Percentiles rank a stretch among this genome's conserved stretches.
These are phyloP conservation scores for Colletotrichum sp. DNA, from an alignment of 2,329 filamentous ascomycete species.

Conservation along the genomic window DNA sequence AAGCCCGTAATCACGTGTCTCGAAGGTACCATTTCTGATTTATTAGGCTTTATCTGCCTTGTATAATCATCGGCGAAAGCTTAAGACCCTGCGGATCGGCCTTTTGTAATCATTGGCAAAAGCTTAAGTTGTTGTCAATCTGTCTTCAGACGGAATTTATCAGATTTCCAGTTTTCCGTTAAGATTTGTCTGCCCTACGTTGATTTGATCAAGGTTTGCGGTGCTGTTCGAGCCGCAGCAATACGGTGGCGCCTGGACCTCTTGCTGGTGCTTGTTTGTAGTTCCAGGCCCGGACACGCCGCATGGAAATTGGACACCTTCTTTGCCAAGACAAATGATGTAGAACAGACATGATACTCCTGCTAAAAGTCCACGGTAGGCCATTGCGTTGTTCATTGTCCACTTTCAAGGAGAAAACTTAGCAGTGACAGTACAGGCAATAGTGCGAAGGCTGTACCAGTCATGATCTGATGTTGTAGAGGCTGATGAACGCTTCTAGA, in stretches of 20 bases:
- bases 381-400: neutral
- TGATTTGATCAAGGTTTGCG: neutral
- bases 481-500: neutral
- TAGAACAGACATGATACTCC: neutral
- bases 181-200: neutral
- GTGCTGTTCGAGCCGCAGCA: neutral
- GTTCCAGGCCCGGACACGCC: neutral
- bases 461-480: neutral
- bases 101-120: neutral
- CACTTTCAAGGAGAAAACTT: neutral
- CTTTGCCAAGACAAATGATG: neutral
- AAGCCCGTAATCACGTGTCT: neutral
- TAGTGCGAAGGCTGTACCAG: neutral
- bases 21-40: neutral
- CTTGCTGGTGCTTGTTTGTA: neutral
- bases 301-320: neutral
- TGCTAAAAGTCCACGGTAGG: neutral
- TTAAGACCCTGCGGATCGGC: neutral
- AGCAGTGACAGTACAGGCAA: neutral
- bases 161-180: neutral
- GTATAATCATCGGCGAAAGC: neutral
- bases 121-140: neutral
- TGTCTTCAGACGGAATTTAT: neutral
- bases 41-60: neutral
- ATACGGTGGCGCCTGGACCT: neutral